These are phyloP conservation scores for Sporisorium sorghi DNA, from an alignment of 1,284 basidiomycete species.

Conservation along the genomic window DNA sequence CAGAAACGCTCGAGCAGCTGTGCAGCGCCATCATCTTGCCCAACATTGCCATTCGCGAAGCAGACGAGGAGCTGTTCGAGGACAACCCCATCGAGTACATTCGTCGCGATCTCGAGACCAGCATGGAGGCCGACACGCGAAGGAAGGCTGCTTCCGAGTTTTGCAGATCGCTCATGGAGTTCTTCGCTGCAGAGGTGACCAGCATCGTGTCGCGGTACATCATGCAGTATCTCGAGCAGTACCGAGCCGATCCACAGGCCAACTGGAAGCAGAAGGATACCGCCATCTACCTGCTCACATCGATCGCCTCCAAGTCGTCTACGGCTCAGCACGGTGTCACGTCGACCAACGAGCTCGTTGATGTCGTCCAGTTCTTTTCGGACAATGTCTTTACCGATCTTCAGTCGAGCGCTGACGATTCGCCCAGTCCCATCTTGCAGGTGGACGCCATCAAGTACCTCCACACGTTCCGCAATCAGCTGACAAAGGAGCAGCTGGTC, in stretches of 20 bases:
- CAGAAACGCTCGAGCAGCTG: slow-evolving; percentile 82
- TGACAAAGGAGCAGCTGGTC: slow-evolving; percentile 92
- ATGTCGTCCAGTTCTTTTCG: slow-evolving; percentile 95
- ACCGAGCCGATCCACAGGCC: slow-evolving; percentile 74
- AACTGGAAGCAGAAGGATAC: slow-evolving; percentile 96
- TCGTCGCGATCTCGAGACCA: slow-evolving; percentile 82
- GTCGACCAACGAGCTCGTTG: slow-evolving; percentile 88
- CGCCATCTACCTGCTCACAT: slow-evolving; percentile 92
- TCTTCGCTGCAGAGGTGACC: slow-evolving; percentile 84
- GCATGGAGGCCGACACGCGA: slow-evolving; percentile 77
- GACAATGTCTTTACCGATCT: slow-evolving; percentile 90
- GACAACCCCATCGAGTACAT: slow-evolving; percentile 97
- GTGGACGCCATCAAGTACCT: slow-evolving; percentile 84
- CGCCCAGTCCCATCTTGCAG: slow-evolving; percentile 81
- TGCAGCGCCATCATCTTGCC: slow-evolving; percentile 92
- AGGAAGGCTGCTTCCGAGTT: slow-evolving; percentile 93
- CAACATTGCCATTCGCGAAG: slow-evolving; percentile 86
- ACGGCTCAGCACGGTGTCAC: slow-evolving; percentile 83
- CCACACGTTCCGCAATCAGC: slow-evolving; percentile 86
- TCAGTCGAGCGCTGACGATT: slow-evolving; percentile 75
- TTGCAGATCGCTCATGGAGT: slow-evolving; percentile 84
- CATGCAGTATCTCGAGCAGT: slow-evolving; percentile 77
- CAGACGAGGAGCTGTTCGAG: slow-evolving; percentile 95
- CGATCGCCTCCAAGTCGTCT: slow-evolving; percentile 86
- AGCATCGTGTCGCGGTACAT: slow-evolving; percentile 87